These are phyloP conservation scores for Pyrus communis DNA, from an alignment of 306 rosid genomes.

Conservation along the genomic window DNA sequence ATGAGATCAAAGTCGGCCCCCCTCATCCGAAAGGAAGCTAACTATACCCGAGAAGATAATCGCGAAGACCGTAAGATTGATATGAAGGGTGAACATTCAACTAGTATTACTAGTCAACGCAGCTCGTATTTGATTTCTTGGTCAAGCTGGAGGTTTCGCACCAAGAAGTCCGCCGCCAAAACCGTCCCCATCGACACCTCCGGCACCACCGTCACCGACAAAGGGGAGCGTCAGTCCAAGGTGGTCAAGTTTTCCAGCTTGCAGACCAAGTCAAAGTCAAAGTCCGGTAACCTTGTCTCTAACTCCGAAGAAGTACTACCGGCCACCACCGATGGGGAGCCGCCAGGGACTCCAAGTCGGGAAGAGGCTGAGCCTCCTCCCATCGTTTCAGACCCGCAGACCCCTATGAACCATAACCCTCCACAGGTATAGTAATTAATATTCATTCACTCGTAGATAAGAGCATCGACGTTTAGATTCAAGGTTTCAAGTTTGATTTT, in stretches of 20 bases:
- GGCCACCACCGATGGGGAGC: background rate
- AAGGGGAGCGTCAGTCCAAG: background rate
- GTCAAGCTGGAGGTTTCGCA: slow-evolving; percentile 10
- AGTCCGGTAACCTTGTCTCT: background rate
- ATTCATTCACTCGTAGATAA: background rate
- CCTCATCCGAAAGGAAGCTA: background rate
- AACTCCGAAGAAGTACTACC: background rate
- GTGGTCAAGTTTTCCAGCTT: background rate
- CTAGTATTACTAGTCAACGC: background rate
- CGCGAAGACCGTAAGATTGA: background rate
- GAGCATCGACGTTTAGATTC: background rate
- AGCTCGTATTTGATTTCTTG: background rate
- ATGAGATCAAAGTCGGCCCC: background rate
- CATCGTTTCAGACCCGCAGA: background rate
- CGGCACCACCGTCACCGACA: slow-evolving; percentile 10
- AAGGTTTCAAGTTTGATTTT: background rate
- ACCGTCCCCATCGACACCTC: slow-evolving; percentile 49
- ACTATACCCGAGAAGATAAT: background rate
- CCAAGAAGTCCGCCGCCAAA: slow-evolving; percentile 27
- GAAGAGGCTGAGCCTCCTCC: background rate
- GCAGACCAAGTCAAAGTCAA: slow-evolving; percentile 18
- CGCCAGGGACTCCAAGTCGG: background rate
- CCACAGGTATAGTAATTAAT: slow-evolving; percentile 23
- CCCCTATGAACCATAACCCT: background rate
- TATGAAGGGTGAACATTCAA: background rate